Conservation (phyloP, 306 rosid species). For the Hippophae gyantsensis region DNA sequence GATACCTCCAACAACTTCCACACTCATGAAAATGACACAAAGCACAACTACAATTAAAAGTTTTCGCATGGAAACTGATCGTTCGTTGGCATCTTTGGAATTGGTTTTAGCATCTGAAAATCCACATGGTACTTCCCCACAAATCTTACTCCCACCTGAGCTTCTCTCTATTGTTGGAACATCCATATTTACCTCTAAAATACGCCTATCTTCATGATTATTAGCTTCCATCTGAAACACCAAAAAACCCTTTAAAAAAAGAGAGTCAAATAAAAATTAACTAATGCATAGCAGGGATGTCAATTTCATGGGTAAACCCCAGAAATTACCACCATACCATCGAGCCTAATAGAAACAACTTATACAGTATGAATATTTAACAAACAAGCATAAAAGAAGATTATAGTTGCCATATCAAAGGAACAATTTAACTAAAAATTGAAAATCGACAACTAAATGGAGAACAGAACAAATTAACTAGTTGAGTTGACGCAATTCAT, state of each 20-base stretch:
- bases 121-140: conserved; percentile 53
- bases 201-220: conserved; percentile 27
- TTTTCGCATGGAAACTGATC: conserved; percentile 44
- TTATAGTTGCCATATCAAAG: too few relatives aligned
- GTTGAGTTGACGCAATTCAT: too few relatives aligned
- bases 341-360: background rate
- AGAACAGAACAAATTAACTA: too few relatives aligned
- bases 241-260: background rate
- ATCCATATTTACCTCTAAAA: conserved; percentile 40
- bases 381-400: too few relatives aligned
- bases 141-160: conserved; percentile 31
- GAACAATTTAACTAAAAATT: too few relatives aligned
- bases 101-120: conserved; percentile 39
- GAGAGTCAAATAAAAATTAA: background rate
- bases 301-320: background rate
- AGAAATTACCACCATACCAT: background rate
- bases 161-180: conserved; percentile 23
- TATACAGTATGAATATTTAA: too few relatives aligned
- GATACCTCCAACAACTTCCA: conserved; percentile 51
- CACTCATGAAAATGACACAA: conserved; percentile 43
- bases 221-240: conserved; percentile 46
- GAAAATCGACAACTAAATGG: too few relatives aligned
- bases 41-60: conserved; percentile 41
- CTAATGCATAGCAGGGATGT: conserved; percentile 1
- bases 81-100: conserved; percentile 40